These are phyloP conservation scores for Trichoderma guizhouense DNA, from an alignment of 2,329 filamentous ascomycete genomes.

Conservation along the genomic window DNA sequence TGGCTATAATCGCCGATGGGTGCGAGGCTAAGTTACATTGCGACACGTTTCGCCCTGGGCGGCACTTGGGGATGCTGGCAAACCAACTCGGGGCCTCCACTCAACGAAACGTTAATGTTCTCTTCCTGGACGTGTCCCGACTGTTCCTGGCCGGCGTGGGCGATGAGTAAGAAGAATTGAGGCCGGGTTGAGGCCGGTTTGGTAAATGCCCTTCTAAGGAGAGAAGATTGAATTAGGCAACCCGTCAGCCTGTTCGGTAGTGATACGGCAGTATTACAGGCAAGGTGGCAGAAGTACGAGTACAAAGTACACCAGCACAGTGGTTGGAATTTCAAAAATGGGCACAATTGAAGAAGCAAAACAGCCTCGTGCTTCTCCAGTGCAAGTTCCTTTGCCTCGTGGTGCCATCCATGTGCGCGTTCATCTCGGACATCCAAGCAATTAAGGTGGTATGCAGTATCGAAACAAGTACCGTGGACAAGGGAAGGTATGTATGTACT, in stretches of 20 bases:
- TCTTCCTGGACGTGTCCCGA: not conserved
- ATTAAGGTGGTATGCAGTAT: not conserved
- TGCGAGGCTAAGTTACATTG: constrained; percentile 13
- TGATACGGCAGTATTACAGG: not conserved
- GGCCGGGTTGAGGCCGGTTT: not conserved
- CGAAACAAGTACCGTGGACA: not conserved
- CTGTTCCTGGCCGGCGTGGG: not conserved
- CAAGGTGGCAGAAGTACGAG: not conserved
- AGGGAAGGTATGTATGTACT: not conserved
- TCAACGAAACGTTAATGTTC: not conserved
- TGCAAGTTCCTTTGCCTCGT: not conserved
- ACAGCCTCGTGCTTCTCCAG: not conserved
- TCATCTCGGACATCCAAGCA: not conserved
- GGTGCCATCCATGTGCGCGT: not conserved
- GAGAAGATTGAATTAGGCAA: not conserved
- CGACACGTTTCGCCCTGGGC: constrained; percentile 20
- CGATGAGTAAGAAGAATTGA: not conserved
- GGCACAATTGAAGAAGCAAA: not conserved
- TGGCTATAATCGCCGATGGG: constrained; percentile 18
- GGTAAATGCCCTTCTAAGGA: not conserved
- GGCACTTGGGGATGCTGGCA: not conserved
- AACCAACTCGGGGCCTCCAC: not conserved
- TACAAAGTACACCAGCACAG: not conserved
- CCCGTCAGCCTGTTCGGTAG: not conserved
- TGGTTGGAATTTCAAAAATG: not conserved